Evolutionary conservation across 2,329 filamentous ascomycete species (phyloP).

Genomic region (Diplodia intermedia): DNA sequence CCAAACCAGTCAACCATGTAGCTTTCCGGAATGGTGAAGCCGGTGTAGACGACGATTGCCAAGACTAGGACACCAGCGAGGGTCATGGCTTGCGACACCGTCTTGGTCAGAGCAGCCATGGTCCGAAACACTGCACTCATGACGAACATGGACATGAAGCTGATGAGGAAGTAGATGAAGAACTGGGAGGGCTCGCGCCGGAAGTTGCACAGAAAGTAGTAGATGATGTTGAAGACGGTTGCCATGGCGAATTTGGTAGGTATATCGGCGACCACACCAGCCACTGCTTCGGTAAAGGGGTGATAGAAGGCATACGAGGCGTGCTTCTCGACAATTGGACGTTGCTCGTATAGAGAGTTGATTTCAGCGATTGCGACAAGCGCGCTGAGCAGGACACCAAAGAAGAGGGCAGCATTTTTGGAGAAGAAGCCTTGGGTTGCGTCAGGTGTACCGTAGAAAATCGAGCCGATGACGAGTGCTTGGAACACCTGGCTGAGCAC

Average conservation of each 20-base stretch:
- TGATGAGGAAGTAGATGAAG: constrained; percentile 82
- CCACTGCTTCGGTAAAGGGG: constrained; percentile 80
- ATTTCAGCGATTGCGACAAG: too few species aligned
- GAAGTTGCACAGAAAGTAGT: constrained; percentile 88
- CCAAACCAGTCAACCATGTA: constrained; percentile 53
- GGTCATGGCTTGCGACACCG: constrained; percentile 64
- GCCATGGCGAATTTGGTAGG: constrained; percentile 78
- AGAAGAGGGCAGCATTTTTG: too few species aligned
- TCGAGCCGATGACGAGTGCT: too few species aligned
- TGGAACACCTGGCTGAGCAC: too few species aligned
- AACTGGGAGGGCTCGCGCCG: constrained; percentile 75
- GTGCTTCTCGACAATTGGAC: constrained; percentile 87
- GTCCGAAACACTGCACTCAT: constrained; percentile 84
- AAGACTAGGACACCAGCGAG: constrained; percentile 65
- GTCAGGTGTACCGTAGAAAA: too few species aligned
- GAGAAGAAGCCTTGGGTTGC: too few species aligned
- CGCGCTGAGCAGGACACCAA: too few species aligned
- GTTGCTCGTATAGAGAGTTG: constrained; percentile 69
- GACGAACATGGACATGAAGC: constrained; percentile 64
- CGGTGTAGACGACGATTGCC: constrained; percentile 70
- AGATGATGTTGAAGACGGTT: constrained; percentile 76
- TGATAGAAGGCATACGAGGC: constrained; percentile 85
- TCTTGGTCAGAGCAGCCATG: constrained; percentile 75
- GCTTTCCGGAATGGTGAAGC: constrained; percentile 69
- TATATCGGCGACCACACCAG: constrained; percentile 82